Conservation (phyloP, 352 stramenopile genomes). For the Thraustochytrium striatum region DNA sequence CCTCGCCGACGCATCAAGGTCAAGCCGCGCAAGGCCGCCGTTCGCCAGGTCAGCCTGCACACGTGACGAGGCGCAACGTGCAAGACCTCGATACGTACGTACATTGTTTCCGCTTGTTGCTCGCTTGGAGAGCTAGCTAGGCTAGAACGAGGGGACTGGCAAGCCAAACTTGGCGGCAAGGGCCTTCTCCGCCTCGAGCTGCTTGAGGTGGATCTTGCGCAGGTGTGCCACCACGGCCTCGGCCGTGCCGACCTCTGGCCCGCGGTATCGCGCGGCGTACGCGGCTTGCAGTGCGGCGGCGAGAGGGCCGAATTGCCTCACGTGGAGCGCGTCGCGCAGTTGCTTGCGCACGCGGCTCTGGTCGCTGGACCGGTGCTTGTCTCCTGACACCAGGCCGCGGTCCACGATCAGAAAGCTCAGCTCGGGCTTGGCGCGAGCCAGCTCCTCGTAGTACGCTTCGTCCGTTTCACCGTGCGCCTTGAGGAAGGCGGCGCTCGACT, state of each 20-base stretch:
- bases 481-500: neutral
- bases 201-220: slow-evolving; percentile 32
- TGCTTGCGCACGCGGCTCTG: neutral
- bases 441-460: neutral
- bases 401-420: neutral
- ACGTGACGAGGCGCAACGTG: too few relatives aligned
- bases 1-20: too few relatives aligned
- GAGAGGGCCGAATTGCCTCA: neutral
- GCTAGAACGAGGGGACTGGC: too few relatives aligned
- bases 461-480: neutral
- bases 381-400: neutral
- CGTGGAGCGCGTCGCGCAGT: neutral
- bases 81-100: too few relatives aligned
- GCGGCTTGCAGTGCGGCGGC: neutral
- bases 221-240: slow-evolving; percentile 24
- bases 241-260: neutral
- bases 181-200: slow-evolving; percentile 29
- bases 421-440: neutral
- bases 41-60: too few relatives aligned
- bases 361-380: neutral
- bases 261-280: neutral
- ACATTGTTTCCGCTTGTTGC: too few relatives aligned
- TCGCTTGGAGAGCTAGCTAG: too few relatives aligned
- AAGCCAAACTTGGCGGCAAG: too few relatives aligned
- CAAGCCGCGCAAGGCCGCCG: too few relatives aligned